A percentile compares a stretch with the other conserved stretches of the same genome.
Evolutionary conservation across 1,284 basidiomycete genomes (phyloP).

Genomic region (Cryptococcus wingfieldii): DNA sequence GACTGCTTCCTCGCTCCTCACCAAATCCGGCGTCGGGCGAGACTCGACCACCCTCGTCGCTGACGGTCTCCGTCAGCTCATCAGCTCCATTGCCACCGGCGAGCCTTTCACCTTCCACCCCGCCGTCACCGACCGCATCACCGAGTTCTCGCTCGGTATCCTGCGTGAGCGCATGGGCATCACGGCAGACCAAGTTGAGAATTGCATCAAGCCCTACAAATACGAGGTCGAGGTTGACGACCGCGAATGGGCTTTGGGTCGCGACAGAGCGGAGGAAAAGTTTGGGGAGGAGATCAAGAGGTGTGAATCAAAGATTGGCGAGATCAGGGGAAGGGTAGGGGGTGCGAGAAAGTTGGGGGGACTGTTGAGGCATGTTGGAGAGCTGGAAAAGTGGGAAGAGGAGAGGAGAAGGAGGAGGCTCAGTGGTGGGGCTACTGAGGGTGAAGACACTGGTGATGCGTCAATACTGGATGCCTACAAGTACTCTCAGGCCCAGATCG

Average conservation of each 20-base stretch:
- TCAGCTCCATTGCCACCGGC: slow-evolving; percentile 77
- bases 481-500: slow-evolving; percentile 82
- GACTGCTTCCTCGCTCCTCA: slow-evolving; percentile 82
- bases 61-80: slow-evolving; percentile 80
- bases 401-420: slow-evolving; percentile 55
- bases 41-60: slow-evolving; percentile 93
- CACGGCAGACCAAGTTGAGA: slow-evolving; percentile 97
- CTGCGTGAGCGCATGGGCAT: slow-evolving; percentile 85
- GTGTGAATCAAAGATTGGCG: slow-evolving; percentile 80
- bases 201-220: slow-evolving; percentile 99
- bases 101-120: slow-evolving; percentile 94
- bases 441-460: slow-evolving; percentile 47
- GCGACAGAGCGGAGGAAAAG: slow-evolving; percentile 67
- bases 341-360: slow-evolving; percentile 72
- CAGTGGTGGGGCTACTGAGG: slow-evolving; percentile 43
- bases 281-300: slow-evolving; percentile 78
- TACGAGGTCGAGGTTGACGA: slow-evolving; percentile 80
- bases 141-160: slow-evolving; percentile 87
- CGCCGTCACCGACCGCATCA: slow-evolving; percentile 76
- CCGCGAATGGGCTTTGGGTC: slow-evolving; percentile 84
- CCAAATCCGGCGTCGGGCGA: slow-evolving; percentile 94
- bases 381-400: slow-evolving; percentile 74
- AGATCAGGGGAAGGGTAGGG: slow-evolving; percentile 81
- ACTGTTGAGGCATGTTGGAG: slow-evolving; percentile 75
- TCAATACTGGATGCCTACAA: slow-evolving; percentile 66